Base-by-base conservation (phyloP, 331 rosid species). In the Malus hybrid region DNA sequence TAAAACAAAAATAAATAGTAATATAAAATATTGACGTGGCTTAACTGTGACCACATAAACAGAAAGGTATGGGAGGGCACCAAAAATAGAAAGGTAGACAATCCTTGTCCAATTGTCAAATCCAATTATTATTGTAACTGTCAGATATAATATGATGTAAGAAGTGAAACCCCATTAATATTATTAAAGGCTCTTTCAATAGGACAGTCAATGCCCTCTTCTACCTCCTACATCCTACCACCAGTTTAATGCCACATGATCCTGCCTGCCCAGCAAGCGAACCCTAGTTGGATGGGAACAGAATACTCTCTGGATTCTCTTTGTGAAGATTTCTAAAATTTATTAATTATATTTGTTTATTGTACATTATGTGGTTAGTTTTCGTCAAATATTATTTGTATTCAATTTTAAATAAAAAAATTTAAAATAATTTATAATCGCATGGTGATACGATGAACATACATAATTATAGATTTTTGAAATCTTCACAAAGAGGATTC, bases 181-280 rank as follows among this genome's bases (percentile, higher is more conserved):
- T 15, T 15, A 64, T 32, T 18, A 22, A 65, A 65, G 48, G 69
- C 46, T 65, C 46, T 11, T 68, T 24, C 27, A 74, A 48, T 80
- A 32, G 16, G 62, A 54, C 55, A 66, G 34, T 36, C 44, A 19
- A 50, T 75, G 72, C 62, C 62, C 57, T 31, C 52, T 22, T 31
- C 44, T 20, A 50, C 69, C 78, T 66, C 22, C 60, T 2, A 44
- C 29, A 24, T 10, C 18, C 68, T 5, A 33, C 31, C 65, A 10
- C 66, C 71, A 39, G 67, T 59, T 60, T 60, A 42, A 60, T 67
- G 71, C 67, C 79, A 74, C 74, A 16, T 64, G 65, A 55, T 27
- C 4, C 8, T 10, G 20, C 34, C 65, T 18, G 71, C 27, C 50
- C 15, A 33, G 10, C 67, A 62, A 62, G 36, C 39, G 6, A 32